Base-by-base conservation (phyloP, 2,329 filamentous ascomycete genomes). In the Cordyceps cateniannulata region DNA sequence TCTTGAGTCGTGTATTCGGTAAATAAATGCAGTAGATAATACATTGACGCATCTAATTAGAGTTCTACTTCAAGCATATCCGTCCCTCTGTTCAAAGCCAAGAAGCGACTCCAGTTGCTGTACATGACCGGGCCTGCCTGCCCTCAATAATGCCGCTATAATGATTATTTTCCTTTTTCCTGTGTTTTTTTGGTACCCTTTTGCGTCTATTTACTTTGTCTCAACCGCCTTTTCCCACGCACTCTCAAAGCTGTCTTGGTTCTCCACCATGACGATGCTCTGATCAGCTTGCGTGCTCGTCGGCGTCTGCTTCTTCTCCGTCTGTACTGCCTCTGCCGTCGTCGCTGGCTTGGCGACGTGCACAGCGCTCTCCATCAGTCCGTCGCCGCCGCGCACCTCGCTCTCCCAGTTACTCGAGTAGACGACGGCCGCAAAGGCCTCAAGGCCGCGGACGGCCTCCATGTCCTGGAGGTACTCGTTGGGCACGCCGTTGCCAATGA, bases 341-440 rank as follows among this genome's bases (percentile, higher is more conserved):
- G 54, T n/a, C 38, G 67, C 66, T 29, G 67, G 66, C 42, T 70
- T 67, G 54, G 75, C 66, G 52, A n/a, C 38, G 7, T 73, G 69
- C n/a, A 73, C 69, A 4, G 71, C 73, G 58, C 72, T 76, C 18
- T 70, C 73, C 69, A 74, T 71, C 45, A 77, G 66, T 22, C 69
- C 75, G 42, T 83, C 38, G 16, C 16, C 79, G 27, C 81, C 77
- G 18, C 75, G 77, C 61, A 88, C 83, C 74, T 88, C 85, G 64
- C 79, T 85, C 71, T 87, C 83, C 85, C 85, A 95, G 72, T 96
- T 95, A 70, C 88, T 93, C 55, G 87, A 90, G 73, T 95, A 96
- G 44, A 96, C 90, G 1, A 96, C 88, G 1, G 91, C 91, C 1
- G 91, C 89, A 71, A 96, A 96, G 0, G 88, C 90, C 71, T 93